Percentiles rank a stretch among this genome's conserved stretches.
phyloP scores from a whole-genome alignment of 208 protist genomes.

The Trypanosoma brucei region DNA sequence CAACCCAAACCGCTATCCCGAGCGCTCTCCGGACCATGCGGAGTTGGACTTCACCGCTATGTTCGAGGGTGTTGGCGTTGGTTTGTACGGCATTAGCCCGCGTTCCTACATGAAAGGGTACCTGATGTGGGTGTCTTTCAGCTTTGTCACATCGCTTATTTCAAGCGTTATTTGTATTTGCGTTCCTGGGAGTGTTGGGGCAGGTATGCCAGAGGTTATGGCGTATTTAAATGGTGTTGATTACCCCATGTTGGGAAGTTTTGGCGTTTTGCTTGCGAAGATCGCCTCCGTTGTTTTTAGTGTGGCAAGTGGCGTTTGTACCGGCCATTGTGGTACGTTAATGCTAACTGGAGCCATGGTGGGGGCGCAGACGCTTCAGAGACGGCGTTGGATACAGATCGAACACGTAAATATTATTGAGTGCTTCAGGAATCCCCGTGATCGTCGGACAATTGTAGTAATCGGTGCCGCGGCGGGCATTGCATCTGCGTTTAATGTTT shows the following conservation, averaged over 20 bases:
- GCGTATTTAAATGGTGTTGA: slow-evolving; percentile 56
- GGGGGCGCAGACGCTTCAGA: slow-evolving; percentile 32
- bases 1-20: slow-evolving; percentile 6
- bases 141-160: slow-evolving; percentile 24
- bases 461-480: slow-evolving; percentile 47
- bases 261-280: slow-evolving; percentile 38
- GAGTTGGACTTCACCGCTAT: slow-evolving; percentile 17
- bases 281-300: slow-evolving; percentile 26
- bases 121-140: slow-evolving; percentile 29
- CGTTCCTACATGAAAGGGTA: slow-evolving; percentile 28
- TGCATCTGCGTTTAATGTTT: slow-evolving; percentile 44
- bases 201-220: slow-evolving; percentile 40
- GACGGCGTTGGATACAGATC: slow-evolving; percentile 35
- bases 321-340: slow-evolving; percentile 41
- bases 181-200: slow-evolving; percentile 36
- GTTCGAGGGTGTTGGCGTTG: slow-evolving; percentile 25
- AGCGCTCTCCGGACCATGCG: background rate
- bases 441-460: slow-evolving; percentile 39
- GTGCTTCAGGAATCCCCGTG: slow-evolving; percentile 56
- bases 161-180: slow-evolving; percentile 34
- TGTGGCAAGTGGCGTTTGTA: slow-evolving; percentile 45
- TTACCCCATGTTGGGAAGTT: slow-evolving; percentile 35
- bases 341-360: slow-evolving; percentile 51
- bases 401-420: slow-evolving; percentile 47
- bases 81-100: slow-evolving; percentile 25